These are phyloP conservation scores for Eimeria necatrix DNA, from an alignment of 169 alveolate species.

Conservation along the genomic window DNA sequence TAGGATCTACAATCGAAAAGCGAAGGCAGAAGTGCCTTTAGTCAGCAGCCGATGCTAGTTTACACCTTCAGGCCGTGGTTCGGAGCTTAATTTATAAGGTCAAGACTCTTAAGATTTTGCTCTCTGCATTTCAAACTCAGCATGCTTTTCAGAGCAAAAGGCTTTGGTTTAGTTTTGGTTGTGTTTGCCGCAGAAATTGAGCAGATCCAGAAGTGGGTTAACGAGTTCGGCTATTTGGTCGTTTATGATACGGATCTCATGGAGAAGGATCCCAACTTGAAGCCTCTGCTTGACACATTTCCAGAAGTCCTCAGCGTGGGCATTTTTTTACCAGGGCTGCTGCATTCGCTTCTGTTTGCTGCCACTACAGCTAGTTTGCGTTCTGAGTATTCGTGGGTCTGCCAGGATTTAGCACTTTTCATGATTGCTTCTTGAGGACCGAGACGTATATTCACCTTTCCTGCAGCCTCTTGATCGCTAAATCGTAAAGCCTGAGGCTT, in stretches of 20 bases:
- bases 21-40: too few relatives aligned
- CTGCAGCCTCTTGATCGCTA: not conserved
- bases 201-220: not conserved
- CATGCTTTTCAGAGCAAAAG: not conserved
- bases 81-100: too few relatives aligned
- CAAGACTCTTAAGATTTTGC: too few relatives aligned
- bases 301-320: conserved; percentile 19
- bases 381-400: too few relatives aligned
- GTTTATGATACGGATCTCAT: not conserved
- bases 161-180: not conserved
- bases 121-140: too few relatives aligned
- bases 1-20: too few relatives aligned
- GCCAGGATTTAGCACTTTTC: too few relatives aligned
- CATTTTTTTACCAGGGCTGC: not conserved
- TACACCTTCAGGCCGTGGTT: too few relatives aligned
- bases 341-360: not conserved
- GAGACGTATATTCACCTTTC: not conserved
- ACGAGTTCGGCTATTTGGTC: not conserved
- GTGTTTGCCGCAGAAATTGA: not conserved
- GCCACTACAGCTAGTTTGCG: not conserved
- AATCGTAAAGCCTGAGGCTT: not conserved
- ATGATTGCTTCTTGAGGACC: too few relatives aligned
- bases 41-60: too few relatives aligned
- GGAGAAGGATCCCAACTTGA: not conserved
- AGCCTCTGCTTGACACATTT: not conserved